Evolutionary conservation across 371 early-diverging fungal genomes (phyloP).

Genomic region (Mucor circinelloides): DNA sequence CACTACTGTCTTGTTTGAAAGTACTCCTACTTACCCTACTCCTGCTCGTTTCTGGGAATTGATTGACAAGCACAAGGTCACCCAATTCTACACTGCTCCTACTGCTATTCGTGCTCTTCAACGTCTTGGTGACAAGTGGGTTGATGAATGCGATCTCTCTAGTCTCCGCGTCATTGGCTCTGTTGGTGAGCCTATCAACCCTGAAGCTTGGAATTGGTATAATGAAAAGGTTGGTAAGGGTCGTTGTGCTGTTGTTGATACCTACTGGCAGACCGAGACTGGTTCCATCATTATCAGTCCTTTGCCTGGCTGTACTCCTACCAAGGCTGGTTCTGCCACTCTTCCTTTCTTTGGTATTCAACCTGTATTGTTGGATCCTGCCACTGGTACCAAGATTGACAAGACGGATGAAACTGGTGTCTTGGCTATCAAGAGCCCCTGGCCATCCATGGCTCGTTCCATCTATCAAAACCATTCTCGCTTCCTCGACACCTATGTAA

Average conservation of each 20-base stretch:
- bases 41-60: conserved; percentile 81
- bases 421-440: conserved; percentile 80
- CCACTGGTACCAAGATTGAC: conserved; percentile 69
- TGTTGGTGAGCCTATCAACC: conserved; percentile 98
- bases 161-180: conserved; percentile 89
- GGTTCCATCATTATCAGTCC: conserved; percentile 94
- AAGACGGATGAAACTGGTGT: conserved; percentile 86
- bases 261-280: conserved; percentile 96
- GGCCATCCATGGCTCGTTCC: conserved; percentile 97
- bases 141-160: conserved; percentile 71
- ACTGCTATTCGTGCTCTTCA: conserved; percentile 95
- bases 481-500: conserved; percentile 87
- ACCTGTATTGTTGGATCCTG: conserved; percentile 79
- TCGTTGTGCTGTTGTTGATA: conserved; percentile 90
- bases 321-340: conserved; percentile 94
- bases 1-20: conserved; percentile 93
- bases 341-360: conserved; percentile 97
- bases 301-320: conserved; percentile 79
- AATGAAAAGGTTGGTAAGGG: conserved; percentile 83
- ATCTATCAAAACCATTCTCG: conserved; percentile 88
- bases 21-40: conserved; percentile 83
- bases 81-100: conserved; percentile 98
- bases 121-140: conserved; percentile 80
- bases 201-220: conserved; percentile 98
- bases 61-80: conserved; percentile 86